Base-by-base conservation (phyloP, 345 rosid species). In the Nephelium lappaceum region DNA sequence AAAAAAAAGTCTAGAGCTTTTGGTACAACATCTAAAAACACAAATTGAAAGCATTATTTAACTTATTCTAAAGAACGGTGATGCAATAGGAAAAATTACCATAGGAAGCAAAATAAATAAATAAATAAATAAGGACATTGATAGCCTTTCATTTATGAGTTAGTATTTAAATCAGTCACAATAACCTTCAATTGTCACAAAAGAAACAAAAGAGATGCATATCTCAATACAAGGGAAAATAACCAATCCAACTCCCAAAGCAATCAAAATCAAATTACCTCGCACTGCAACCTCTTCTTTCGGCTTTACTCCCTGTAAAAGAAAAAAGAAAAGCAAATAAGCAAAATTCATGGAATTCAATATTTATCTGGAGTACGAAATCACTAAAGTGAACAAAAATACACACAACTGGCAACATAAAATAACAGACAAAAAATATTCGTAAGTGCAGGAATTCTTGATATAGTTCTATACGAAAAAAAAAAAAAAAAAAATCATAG, bases 201-300 rank as follows among this genome's bases (percentile, higher is more conserved):
- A n/a, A n/a, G n/a, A n/a, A n/a, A n/a, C n/a, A n/a, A n/a, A n/a
- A n/a, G n/a, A n/a, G n/a, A n/a, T n/a, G n/a, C n/a, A n/a, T n/a
- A n/a, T n/a, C n/a, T n/a, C n/a, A n/a, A n/a, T n/a, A n/a, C n/a
- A n/a, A n/a, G n/a, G n/a, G n/a, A n/a, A n/a, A n/a, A n/a, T n/a
- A n/a, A n/a, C n/a, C n/a, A n/a, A n/a, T n/a, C n/a, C n/a, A n/a
- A n/a, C n/a, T n/a, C n/a, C 78, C 78, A 75, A 63, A 77, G 6
- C 67, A 64, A 62, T 19, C n/a, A 72, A 58, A 57, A 62, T 19
- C 41, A 53, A 77, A 51, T 57, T 87, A 91, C 99, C 98, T 89
- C 93, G 86, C 71, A 98, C 93, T 43, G 94, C 94, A 82, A 98
- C 99, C 78, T 97, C 98, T 91, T 97, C 99, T 86, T 58, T 92